phyloP scores from a whole-genome alignment of 441 rosid genomes.

The Mallotus japonicus region DNA sequence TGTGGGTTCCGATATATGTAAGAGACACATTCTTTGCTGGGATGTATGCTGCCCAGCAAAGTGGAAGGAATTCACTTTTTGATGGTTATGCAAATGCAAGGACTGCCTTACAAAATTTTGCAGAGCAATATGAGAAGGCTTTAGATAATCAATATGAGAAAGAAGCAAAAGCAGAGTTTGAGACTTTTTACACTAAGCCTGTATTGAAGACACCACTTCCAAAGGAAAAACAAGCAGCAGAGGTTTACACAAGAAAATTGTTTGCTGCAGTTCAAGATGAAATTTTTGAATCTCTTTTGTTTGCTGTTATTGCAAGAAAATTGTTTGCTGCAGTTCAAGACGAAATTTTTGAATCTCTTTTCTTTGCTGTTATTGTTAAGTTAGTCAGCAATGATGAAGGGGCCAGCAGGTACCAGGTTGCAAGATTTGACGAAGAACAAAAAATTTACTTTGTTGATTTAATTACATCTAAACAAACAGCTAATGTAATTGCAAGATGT shows the following conservation, averaged over 20 bases:
- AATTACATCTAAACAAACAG: conserved; percentile 30
- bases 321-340: conserved; percentile 38
- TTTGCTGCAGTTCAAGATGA: conserved; percentile 40
- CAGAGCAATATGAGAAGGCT: conserved; percentile 41
- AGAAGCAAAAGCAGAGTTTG: conserved; percentile 44
- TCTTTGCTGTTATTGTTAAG: conserved; percentile 27
- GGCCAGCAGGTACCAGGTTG: conserved; percentile 29
- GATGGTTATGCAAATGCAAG: conserved; percentile 43
- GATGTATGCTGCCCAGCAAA: conserved; percentile 33
- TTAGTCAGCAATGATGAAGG: conserved; percentile 28
- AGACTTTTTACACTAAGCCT: conserved; percentile 38
- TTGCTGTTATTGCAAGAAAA: conserved; percentile 30
- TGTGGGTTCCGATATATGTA: conserved; percentile 42
- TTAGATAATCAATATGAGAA: conserved; percentile 39
- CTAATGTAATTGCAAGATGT: conserved; percentile 44
- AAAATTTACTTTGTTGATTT: conserved; percentile 29
- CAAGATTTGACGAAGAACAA: conserved; percentile 41
- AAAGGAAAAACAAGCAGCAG: conserved; percentile 45
- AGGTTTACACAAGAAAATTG: conserved; percentile 37
- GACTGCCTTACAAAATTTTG: conserved; percentile 39
- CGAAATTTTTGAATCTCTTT: conserved; percentile 39
- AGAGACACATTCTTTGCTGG: conserved; percentile 45
- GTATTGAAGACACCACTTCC: conserved; percentile 40
- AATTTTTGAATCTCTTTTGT: conserved; percentile 36
- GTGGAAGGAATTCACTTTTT: conserved; percentile 43